Evolutionary conservation across 2,329 filamentous ascomycete species (phyloP).

Genomic region (Lojkania enalia): DNA sequence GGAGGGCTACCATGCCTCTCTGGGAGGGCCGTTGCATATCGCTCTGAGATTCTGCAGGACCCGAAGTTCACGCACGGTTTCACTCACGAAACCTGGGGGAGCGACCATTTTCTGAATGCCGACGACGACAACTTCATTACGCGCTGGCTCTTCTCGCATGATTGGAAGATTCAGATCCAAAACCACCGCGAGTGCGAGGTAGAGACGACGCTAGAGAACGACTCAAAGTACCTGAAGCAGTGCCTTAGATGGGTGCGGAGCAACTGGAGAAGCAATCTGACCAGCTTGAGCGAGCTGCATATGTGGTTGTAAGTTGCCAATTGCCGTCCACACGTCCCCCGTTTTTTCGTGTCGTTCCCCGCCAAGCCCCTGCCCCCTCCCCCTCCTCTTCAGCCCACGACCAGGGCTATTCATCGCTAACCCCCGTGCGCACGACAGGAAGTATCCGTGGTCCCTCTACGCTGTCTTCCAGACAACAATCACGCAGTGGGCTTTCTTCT

Average conservation of each 20-base stretch:
- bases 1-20: constrained; percentile 97
- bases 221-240: constrained; percentile 86
- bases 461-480: constrained; percentile 91
- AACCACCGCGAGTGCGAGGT: constrained; percentile 84
- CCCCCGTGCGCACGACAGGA: constrained; percentile 56
- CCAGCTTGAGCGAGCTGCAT: constrained; percentile 80
- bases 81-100: constrained; percentile 74
- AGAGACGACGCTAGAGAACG: constrained; percentile 88
- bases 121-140: constrained; percentile 99
- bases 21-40: constrained; percentile 89
- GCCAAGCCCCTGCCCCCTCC: constrained; percentile 37
- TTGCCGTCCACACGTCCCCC: not conserved
- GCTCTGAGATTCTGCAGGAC: constrained; percentile 83
- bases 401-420: constrained; percentile 27
- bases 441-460: constrained; percentile 92
- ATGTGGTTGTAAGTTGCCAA: constrained; percentile 76
- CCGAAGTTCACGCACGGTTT: constrained; percentile 85
- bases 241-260: constrained; percentile 94
- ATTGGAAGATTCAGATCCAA: constrained; percentile 94
- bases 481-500: constrained; percentile 79
- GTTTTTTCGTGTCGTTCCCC: constrained; percentile 11
- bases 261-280: constrained; percentile 97
- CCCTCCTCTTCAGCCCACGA: constrained; percentile 20
- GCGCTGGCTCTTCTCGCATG: constrained; percentile 88
- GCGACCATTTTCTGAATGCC: constrained; percentile 83